Conservation (phyloP, 73 alveolate species). For the Blepharisma japonicum region DNA sequence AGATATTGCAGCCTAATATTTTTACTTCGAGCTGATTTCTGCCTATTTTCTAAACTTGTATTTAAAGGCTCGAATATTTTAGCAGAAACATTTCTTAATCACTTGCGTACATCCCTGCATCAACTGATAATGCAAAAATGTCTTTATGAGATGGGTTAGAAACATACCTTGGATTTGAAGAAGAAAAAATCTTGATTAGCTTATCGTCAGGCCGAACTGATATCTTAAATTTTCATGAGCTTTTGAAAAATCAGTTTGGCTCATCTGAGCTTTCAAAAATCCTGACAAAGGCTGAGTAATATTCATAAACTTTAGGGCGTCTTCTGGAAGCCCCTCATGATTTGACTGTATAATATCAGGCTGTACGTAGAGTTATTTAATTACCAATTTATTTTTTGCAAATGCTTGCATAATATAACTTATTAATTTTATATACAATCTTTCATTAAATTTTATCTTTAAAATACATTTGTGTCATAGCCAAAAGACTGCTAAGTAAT, state of each 20-base stretch:
- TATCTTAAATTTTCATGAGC: slow-evolving; percentile 35
- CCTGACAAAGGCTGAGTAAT: slow-evolving; percentile 34
- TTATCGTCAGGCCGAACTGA: slow-evolving; percentile 41
- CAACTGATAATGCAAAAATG: slow-evolving; percentile 34
- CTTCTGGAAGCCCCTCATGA: slow-evolving; percentile 34
- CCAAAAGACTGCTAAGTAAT: too few species aligned
- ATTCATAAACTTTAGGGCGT: slow-evolving; percentile 4
- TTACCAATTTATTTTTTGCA: too few species aligned
- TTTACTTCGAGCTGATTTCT: background rate
- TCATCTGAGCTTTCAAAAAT: slow-evolving; percentile 24
- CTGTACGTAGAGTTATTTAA: too few species aligned
- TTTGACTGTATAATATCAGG: slow-evolving; percentile 41
- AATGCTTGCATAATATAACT: too few species aligned
- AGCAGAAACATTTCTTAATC: background rate
- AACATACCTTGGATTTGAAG: slow-evolving; percentile 52
- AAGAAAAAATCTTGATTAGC: slow-evolving; percentile 20
- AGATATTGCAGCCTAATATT: background rate
- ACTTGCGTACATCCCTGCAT: slow-evolving; percentile 20
- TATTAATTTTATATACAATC: too few species aligned
- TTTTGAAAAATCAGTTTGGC: slow-evolving; percentile 30
- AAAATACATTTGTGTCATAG: too few species aligned
- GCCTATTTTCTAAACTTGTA: slow-evolving; percentile 17
- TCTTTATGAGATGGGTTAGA: slow-evolving; percentile 48
- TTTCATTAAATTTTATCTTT: too few species aligned
- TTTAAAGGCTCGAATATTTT: slow-evolving; percentile 30